phyloP scores from a whole-genome alignment of 768 basidiomycete species.

The Atractiella rhizophila region DNA sequence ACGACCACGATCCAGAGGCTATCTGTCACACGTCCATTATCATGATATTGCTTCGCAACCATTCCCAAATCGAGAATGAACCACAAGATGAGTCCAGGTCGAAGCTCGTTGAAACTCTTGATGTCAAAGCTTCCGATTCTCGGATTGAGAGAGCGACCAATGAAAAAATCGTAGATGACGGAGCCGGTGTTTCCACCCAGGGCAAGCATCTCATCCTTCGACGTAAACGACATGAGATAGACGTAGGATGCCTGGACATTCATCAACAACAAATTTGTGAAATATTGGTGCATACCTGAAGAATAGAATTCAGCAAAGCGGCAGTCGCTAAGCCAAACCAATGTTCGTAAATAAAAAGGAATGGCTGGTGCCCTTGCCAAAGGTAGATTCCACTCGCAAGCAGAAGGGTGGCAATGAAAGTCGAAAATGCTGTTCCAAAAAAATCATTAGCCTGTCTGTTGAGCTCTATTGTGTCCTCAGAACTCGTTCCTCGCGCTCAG shows the following conservation, averaged over 20 bases:
- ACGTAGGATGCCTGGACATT: slow-evolving; percentile 29
- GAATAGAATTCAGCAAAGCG: slow-evolving; percentile 45
- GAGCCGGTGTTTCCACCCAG: slow-evolving; percentile 79
- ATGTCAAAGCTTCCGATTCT: slow-evolving; percentile 49
- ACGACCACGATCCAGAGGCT: slow-evolving; percentile 69
- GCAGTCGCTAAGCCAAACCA: slow-evolving; percentile 76
- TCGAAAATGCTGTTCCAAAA: slow-evolving; percentile 43
- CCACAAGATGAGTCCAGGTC: slow-evolving; percentile 83
- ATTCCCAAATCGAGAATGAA: slow-evolving; percentile 65
- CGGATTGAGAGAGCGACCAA: slow-evolving; percentile 85
- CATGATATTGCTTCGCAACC: slow-evolving; percentile 63
- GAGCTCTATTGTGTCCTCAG: no score
- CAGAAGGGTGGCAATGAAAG: slow-evolving; percentile 57
- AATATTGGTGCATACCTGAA: slow-evolving; percentile 25
- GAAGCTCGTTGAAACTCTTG: slow-evolving; percentile 48
- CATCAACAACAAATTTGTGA: neutral
- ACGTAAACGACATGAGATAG: slow-evolving; percentile 27
- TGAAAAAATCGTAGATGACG: slow-evolving; percentile 75
- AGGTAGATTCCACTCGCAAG: slow-evolving; percentile 41
- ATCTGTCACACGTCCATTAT: slow-evolving; percentile 35
- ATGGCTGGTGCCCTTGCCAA: slow-evolving; percentile 46
- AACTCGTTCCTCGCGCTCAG: no score
- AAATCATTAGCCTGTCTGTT: neutral
- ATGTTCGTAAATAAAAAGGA: slow-evolving; percentile 76
- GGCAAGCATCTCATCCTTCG: slow-evolving; percentile 50